A percentile compares a stretch with the other conserved stretches of the same genome.
Evolutionary conservation across 2,329 filamentous ascomycete species (phyloP).

Genomic region (Dothideomycetidae sp.): DNA sequence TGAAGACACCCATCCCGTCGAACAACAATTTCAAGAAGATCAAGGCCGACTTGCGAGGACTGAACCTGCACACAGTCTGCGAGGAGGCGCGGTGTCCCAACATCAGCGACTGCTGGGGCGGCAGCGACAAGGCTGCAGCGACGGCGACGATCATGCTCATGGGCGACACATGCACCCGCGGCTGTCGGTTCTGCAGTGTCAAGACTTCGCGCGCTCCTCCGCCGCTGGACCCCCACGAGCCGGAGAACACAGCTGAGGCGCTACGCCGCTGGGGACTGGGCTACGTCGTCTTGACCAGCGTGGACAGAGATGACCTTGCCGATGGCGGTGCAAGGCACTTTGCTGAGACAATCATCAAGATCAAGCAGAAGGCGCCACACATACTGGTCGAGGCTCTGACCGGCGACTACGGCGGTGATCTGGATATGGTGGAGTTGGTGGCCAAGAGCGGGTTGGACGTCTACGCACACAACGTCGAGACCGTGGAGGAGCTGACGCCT

Average conservation of each 20-base stretch:
- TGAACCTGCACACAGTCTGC: conserved; percentile 89
- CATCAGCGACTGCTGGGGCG: conserved; percentile 96
- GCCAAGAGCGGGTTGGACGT: conserved; percentile 84
- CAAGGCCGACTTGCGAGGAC: conserved; percentile 77
- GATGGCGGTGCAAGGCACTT: conserved; percentile 86
- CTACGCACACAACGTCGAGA: conserved; percentile 95
- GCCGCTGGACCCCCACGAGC: conserved; percentile 86
- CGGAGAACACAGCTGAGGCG: conserved; percentile 91
- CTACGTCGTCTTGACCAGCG: conserved; percentile 86
- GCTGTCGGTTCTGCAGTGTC: conserved; percentile 92
- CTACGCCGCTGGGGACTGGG: conserved; percentile 84
- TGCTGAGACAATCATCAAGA: conserved; percentile 84
- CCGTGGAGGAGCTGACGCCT: conserved; percentile 77
- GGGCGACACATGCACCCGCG: conserved; percentile 94
- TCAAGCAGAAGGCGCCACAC: conserved; percentile 59
- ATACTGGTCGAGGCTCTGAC: conserved; percentile 74
- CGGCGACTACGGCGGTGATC: conserved; percentile 71
- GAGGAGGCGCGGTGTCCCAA: conserved; percentile 96
- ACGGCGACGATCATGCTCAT: conserved; percentile 99
- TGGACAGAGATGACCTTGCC: conserved; percentile 81
- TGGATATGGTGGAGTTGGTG: conserved; percentile 76
- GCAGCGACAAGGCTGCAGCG: conserved; percentile 70
- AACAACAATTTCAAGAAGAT: conserved; percentile 86
- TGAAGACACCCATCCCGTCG: conserved; percentile 87
- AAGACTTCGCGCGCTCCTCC: conserved; percentile 68